Base-by-base conservation (phyloP, 805 yeast genomes). In the Isabelozyma heimii region DNA sequence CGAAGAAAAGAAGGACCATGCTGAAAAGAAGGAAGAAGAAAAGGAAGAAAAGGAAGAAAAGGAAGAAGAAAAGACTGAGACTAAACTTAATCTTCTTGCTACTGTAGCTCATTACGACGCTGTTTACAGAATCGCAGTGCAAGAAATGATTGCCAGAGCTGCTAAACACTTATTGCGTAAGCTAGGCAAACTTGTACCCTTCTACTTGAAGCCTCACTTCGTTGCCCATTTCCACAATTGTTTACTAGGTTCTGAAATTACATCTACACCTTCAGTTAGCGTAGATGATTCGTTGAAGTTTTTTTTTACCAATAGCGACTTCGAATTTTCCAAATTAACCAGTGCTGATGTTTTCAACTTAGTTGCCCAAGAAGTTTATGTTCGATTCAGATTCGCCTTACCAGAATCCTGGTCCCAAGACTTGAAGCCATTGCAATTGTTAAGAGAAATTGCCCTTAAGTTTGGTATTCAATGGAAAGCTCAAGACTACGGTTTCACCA, bases 401-500 rank as follows among this genome's bases (percentile, higher is more conserved):
- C 73, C 83, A 1, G 63, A 59, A 0, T 66, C 73, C 44, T 85
- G 89, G 87, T 45, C 66, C 30, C 12, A 44, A 5, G 57, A 66
- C 1, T 51, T 79, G 37, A 64, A 62, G 27, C 66, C 73, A 3
- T 52, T 72, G 16, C 82, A 79, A 45, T 60, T 87, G 40, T 73
- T 89, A 58, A 83, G 91, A 69, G 87, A 85, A 55, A 75, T 91
- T 53, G 83, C 97, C 9, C 59, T 73, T 47, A 87, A 88, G 67
- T 81, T 84, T 57, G 98, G 98, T 69, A 81, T 92, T 46, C 99
- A 94, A 73, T 85, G 96, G 88, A 69, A 74, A 51, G 73, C 79
- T 9, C 77, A 69, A 52, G 61, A 69, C 9, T 84, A 81, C 60
- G 69, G 64, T 10, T 81, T 82, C 63, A 74, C 81, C 33, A 62